phyloP scores from a whole-genome alignment of 2,329 filamentous ascomycete species.

The Thelonectria rubi region DNA sequence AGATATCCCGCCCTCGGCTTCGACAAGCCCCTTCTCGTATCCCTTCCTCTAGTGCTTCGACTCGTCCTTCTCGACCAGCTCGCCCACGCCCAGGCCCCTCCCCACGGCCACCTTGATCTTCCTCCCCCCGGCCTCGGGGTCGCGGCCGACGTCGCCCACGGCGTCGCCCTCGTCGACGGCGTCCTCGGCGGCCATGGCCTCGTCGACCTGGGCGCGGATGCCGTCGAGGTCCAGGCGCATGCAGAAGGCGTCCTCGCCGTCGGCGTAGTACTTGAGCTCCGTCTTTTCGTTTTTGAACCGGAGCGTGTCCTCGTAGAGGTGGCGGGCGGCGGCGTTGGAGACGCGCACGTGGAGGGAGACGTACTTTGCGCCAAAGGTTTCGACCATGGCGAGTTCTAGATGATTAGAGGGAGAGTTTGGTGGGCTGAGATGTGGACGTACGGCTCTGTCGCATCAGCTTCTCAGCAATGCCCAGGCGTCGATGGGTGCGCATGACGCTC shows the following conservation, averaged over 20 bases:
- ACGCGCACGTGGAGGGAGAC: constrained; percentile 96
- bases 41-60: constrained; percentile 43
- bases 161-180: constrained; percentile 72
- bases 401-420: background rate
- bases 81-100: constrained; percentile 78
- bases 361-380: constrained; percentile 90
- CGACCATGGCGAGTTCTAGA: constrained; percentile 92
- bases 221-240: constrained; percentile 87
- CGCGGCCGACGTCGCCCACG: constrained; percentile 71
- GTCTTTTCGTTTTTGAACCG: constrained; percentile 89
- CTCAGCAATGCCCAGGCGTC: constrained; percentile 90
- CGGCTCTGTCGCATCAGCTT: constrained; percentile 97
- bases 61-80: constrained; percentile 77
- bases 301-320: constrained; percentile 91
- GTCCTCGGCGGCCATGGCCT: constrained; percentile 50
- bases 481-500: constrained; percentile 95
- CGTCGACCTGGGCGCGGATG: constrained; percentile 60
- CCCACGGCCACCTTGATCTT: constrained; percentile 86
- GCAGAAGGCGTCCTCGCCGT: constrained; percentile 93
- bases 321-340: constrained; percentile 89
- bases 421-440: constrained; percentile 57
- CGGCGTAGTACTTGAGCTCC: constrained; percentile 92
- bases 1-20: background rate
- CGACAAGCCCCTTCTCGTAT: background rate
- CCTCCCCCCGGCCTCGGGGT: constrained; percentile 49